phyloP scores from a whole-genome alignment of 768 basidiomycete species.

The Xerocomus spinulosus region DNA sequence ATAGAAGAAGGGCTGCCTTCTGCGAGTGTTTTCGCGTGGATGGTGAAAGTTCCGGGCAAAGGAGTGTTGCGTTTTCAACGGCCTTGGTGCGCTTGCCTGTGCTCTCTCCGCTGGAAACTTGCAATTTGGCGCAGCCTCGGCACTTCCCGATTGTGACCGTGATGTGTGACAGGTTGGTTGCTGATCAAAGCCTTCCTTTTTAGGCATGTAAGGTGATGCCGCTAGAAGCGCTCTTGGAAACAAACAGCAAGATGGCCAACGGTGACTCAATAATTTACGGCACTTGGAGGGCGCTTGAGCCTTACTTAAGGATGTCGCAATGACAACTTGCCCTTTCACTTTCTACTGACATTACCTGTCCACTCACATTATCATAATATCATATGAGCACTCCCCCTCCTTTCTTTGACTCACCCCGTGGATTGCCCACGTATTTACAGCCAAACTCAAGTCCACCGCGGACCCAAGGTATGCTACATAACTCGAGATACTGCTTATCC shows the following conservation, averaged over 20 bases:
- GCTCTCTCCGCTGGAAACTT: slow-evolving; percentile 20
- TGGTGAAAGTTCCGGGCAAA: slow-evolving; percentile 35
- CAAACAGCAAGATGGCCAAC: background rate
- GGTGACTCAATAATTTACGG: no score
- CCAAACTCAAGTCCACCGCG: background rate
- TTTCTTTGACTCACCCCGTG: slow-evolving; percentile 19
- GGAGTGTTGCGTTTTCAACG: slow-evolving; percentile 27
- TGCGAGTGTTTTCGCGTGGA: slow-evolving; percentile 9
- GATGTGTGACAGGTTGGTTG: slow-evolving; percentile 10
- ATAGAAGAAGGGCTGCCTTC: background rate
- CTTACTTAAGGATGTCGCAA: slow-evolving; percentile 15
- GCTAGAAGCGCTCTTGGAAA: background rate
- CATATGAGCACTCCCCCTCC: slow-evolving; percentile 20
- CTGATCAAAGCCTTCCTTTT: slow-evolving; percentile 20
- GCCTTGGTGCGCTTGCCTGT: slow-evolving; percentile 17
- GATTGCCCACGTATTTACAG: slow-evolving; percentile 3
- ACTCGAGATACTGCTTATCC: background rate
- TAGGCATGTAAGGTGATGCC: slow-evolving; percentile 16
- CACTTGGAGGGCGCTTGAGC: slow-evolving; percentile 5
- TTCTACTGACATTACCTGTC: slow-evolving; percentile 7
- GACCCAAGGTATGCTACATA: slow-evolving; percentile 10
- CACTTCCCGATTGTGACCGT: slow-evolving; percentile 19
- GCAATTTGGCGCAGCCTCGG: slow-evolving; percentile 21
- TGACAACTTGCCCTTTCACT: background rate
- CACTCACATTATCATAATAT: slow-evolving; percentile 7